A percentile compares a stretch with the other conserved stretches of the same genome.
phyloP scores from a whole-genome alignment of 768 basidiomycete species.

The Pulveroboletus ravenelii region DNA sequence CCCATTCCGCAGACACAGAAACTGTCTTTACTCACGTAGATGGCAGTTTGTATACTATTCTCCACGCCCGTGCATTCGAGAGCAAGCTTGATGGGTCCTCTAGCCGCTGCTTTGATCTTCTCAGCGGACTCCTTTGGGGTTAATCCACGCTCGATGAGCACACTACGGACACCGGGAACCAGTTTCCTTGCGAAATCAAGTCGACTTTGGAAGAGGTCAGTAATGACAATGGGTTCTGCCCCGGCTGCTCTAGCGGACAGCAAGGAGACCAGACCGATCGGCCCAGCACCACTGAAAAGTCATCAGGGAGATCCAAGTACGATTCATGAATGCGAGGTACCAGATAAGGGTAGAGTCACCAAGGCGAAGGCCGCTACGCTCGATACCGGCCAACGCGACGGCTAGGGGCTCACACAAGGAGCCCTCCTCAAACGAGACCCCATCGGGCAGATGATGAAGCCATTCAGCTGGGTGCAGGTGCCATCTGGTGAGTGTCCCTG shows the following conservation, averaged over 20 bases:
- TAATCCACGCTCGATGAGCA: conserved; percentile 47
- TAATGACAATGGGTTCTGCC: conserved; percentile 66
- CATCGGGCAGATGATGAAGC: conserved; percentile 61
- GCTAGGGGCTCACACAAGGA: conserved; percentile 64
- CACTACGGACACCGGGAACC: conserved; percentile 53
- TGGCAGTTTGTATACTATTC: conserved; percentile 55
- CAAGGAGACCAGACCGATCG: conserved; percentile 59
- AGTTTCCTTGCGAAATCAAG: conserved; percentile 63
- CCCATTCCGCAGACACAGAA: background rate
- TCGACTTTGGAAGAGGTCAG: conserved; percentile 60
- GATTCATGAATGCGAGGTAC: conserved; percentile 27
- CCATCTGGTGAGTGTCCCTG: conserved; percentile 62
- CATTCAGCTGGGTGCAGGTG: conserved; percentile 64
- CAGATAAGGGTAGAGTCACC: conserved; percentile 62
- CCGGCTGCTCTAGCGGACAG: conserved; percentile 64
- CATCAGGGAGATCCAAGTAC: conserved; percentile 11
- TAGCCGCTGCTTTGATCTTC: conserved; percentile 49
- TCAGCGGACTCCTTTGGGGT: conserved; percentile 47
- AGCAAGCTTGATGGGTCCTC: conserved; percentile 44
- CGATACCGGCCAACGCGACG: conserved; percentile 64
- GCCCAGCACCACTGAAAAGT: conserved; percentile 53
- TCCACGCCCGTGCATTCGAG: conserved; percentile 66
- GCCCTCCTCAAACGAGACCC: conserved; percentile 63
- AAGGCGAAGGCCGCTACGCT: conserved; percentile 58
- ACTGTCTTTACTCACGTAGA: conserved; percentile 39